Evolutionary conservation across 1,139 yeast genomes (phyloP).

Genomic region (Saccharomycopsis hybrid): DNA sequence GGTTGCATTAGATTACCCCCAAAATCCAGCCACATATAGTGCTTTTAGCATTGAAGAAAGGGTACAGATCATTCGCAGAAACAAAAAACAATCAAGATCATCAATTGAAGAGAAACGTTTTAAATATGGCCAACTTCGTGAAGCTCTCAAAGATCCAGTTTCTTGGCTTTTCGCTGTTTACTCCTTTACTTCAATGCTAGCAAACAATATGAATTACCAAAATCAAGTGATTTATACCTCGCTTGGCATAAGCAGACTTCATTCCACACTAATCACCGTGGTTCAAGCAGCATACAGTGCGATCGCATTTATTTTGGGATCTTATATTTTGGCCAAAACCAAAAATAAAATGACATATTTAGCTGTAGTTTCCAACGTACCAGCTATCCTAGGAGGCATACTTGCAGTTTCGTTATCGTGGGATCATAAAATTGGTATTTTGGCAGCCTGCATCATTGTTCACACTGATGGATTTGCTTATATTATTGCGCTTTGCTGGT

Average conservation of each 20-base stretch:
- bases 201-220: constrained; percentile 37
- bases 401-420: constrained; percentile 28
- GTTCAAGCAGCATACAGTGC: constrained; percentile 23
- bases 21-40: constrained; percentile 32
- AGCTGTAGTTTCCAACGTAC: constrained; percentile 22
- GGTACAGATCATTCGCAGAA: constrained; percentile 32
- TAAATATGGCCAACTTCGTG: constrained; percentile 33
- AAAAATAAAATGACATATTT: constrained; percentile 24
- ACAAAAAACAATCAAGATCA: constrained; percentile 30
- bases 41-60: constrained; percentile 32
- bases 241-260: constrained; percentile 27
- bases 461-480: constrained; percentile 24
- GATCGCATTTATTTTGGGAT: constrained; percentile 22
- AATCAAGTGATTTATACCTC: constrained; percentile 32
- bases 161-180: constrained; percentile 35
- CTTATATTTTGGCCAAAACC: constrained; percentile 19
- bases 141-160: constrained; percentile 35
- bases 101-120: constrained; percentile 34
- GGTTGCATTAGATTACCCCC: constrained; percentile 31
- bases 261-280: constrained; percentile 23
- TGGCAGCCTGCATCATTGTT: constrained; percentile 29
- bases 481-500: constrained; percentile 25
- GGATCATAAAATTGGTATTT: constrained; percentile 28
- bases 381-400: constrained; percentile 29
- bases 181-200: constrained; percentile 33